Evolutionary conservation across 352 stramenopile genomes (phyloP).

Genomic region (Globisporangium yorkense): DNA sequence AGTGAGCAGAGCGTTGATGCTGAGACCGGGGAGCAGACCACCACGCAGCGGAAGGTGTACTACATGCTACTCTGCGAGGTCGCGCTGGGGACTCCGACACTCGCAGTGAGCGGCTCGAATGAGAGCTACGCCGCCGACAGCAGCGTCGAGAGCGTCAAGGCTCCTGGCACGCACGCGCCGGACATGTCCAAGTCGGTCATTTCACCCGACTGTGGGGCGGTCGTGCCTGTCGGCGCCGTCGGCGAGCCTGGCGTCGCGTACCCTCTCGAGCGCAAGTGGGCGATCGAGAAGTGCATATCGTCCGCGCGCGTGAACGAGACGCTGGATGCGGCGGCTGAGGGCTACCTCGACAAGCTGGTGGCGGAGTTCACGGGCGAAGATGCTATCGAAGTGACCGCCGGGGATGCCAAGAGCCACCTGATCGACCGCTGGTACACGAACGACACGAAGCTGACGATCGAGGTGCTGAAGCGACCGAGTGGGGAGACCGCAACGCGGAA

Average conservation of each 20-base stretch:
- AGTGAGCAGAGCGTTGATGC: neutral
- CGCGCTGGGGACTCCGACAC: slow-evolving; percentile 30
- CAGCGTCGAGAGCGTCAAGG: slow-evolving; percentile 2
- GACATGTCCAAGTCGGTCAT: slow-evolving; percentile 1
- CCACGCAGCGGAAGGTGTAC: slow-evolving; percentile 4
- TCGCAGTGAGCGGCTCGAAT: neutral
- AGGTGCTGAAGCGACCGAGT: neutral
- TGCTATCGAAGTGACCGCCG: neutral
- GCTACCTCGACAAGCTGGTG: neutral
- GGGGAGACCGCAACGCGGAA: neutral
- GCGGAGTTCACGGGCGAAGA: neutral
- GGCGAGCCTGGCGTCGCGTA: slow-evolving; percentile 3
- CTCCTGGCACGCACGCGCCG: neutral
- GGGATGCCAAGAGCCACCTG: neutral
- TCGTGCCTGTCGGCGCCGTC: slow-evolving; percentile 1
- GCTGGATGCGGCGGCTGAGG: neutral
- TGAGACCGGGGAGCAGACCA: neutral
- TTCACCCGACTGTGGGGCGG: slow-evolving; percentile 1
- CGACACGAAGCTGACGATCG: neutral
- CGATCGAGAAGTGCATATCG: neutral
- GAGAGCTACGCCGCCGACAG: too few species aligned
- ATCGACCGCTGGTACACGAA: neutral
- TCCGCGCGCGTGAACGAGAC: slow-evolving; percentile 1
- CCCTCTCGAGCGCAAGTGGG: slow-evolving; percentile 2
- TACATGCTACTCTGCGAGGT: slow-evolving; percentile 57